Percentiles rank a stretch among this genome's conserved stretches.
These are phyloP conservation scores for Eucalyptus sp. DNA, from an alignment of 345 rosid species.

Conservation along the genomic window DNA sequence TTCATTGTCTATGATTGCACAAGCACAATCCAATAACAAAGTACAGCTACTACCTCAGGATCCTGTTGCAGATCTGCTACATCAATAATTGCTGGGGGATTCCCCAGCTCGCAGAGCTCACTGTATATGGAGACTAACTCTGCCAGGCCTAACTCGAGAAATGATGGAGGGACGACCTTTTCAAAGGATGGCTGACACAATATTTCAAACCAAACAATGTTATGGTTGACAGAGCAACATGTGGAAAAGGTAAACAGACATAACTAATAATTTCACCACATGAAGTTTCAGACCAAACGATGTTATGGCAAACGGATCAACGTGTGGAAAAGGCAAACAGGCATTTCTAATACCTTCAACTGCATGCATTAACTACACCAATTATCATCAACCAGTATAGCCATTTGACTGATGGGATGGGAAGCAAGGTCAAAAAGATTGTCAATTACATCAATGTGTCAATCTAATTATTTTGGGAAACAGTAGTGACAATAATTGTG, in stretches of 20 bases:
- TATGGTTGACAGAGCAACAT: not conserved
- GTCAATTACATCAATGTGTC: not conserved
- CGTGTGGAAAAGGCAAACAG: not conserved
- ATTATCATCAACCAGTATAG: not conserved
- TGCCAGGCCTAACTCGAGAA: constrained; percentile 64
- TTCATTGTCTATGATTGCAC: not conserved
- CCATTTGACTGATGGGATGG: not conserved
- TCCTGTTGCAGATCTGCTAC: constrained; percentile 60
- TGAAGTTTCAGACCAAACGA: not conserved
- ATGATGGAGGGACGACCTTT: constrained; percentile 56
- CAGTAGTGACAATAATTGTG: not conserved
- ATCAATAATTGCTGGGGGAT: constrained; percentile 55
- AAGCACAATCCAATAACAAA: not conserved
- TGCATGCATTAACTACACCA: not conserved
- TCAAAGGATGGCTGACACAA: constrained; percentile 61
- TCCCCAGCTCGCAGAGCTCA: constrained; percentile 65
- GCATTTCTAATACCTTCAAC: not conserved
- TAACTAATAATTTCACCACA: not conserved
- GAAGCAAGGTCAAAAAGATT: not conserved
- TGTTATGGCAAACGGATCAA: not conserved
- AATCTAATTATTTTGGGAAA: not conserved
- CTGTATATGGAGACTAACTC: constrained; percentile 57
- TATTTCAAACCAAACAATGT: not conserved
- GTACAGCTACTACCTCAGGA: constrained; percentile 50
- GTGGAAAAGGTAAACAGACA: not conserved